Base-by-base conservation (phyloP, 2,329 filamentous ascomycete genomes). In the Phialocephala subalpina region DNA sequence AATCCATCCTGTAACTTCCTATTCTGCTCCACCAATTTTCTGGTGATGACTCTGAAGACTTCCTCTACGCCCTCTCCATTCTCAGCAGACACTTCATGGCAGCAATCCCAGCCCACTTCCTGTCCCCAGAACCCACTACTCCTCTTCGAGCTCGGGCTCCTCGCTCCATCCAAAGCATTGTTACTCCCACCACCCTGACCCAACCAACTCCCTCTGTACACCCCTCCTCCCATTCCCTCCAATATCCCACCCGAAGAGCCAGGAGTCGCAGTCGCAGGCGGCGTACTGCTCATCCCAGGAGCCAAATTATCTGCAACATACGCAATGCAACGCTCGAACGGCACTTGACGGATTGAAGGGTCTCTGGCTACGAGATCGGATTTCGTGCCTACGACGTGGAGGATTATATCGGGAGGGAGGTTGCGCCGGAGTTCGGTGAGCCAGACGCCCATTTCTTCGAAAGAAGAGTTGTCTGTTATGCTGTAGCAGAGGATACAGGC, bases 381-480 rank as follows among this genome's bases (percentile, higher is more conserved):
- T 78, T 97, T 97, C 12, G 93, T 98, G 70, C 95, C 96, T 9
- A 98, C 94, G n/a, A 97, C 91, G 77, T 97, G 94, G 5, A 97
- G 86, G 57, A 97, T 90, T 60, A 97, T 90, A 66, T 89, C 80
- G 2, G 88, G 87, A 65, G 82, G 81, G 25, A 95, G 86, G 76
- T 96, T 94, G 69, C 88, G 87, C 72, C 93, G 90, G 63, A 97
- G 86, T 80, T 97, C 94, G 67, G 86, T 87, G 68, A 97, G 86
- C 94, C 94, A 97, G 63, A 91, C 86, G 75, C 93, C 93, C 93
- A 97, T 97, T 79, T 97, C 93, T 73, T 88, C 86, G 78, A 97
- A 97, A 67, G 92, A 96, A 73, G 88, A 82, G 67, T 91, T 90
- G 78, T 94, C 91, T 67, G 94, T 97, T 77, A 97, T 97, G 82